A percentile compares a stretch with the other conserved stretches of the same genome.
These are phyloP conservation scores for Asterophora lycoperdoides DNA, from an alignment of 768 basidiomycete species.

Conservation along the genomic window DNA sequence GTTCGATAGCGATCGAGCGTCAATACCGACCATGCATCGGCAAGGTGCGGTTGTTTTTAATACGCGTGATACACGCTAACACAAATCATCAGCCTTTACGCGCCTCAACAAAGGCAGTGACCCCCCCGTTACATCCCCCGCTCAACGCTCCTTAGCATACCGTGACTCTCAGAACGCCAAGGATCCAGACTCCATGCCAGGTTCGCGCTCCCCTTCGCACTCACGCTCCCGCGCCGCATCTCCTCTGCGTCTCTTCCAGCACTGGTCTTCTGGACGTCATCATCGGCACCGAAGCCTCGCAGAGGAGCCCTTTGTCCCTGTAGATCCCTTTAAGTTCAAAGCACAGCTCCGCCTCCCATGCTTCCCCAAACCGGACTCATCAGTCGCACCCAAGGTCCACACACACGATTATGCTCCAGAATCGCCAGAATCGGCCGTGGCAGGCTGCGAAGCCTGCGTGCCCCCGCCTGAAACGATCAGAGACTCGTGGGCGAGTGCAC, in stretches of 20 bases:
- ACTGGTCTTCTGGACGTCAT: conserved; percentile 48
- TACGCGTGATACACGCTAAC: neutral
- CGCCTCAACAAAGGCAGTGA: conserved; percentile 32
- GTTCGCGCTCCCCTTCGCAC: conserved; percentile 45
- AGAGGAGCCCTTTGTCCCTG: conserved; percentile 53
- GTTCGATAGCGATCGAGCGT: conserved; percentile 49
- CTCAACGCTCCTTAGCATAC: conserved; percentile 24
- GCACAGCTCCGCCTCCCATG: conserved; percentile 16
- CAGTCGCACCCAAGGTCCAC: conserved; percentile 2
- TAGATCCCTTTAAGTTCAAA: conserved; percentile 47
- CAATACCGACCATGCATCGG: conserved; percentile 34
- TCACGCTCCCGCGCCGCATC: conserved; percentile 53
- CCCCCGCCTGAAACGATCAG: neutral
- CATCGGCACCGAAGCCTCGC: conserved; percentile 32
- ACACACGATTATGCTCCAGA: conserved; percentile 1
- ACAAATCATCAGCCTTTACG: conserved; percentile 23
- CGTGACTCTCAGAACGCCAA: conserved; percentile 16
- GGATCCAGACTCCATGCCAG: conserved; percentile 19
- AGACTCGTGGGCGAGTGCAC: conserved; percentile 8
- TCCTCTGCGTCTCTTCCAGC: conserved; percentile 55
- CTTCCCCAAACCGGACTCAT: conserved; percentile 2
- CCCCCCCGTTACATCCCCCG: conserved; percentile 30
- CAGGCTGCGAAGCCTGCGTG: conserved; percentile 9
- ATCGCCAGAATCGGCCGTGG: conserved; percentile 2
- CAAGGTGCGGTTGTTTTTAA: conserved; percentile 28